These are phyloP conservation scores for Acidiella bohemica DNA, from an alignment of 495 filamentous ascomycete species.

Conservation along the genomic window DNA sequence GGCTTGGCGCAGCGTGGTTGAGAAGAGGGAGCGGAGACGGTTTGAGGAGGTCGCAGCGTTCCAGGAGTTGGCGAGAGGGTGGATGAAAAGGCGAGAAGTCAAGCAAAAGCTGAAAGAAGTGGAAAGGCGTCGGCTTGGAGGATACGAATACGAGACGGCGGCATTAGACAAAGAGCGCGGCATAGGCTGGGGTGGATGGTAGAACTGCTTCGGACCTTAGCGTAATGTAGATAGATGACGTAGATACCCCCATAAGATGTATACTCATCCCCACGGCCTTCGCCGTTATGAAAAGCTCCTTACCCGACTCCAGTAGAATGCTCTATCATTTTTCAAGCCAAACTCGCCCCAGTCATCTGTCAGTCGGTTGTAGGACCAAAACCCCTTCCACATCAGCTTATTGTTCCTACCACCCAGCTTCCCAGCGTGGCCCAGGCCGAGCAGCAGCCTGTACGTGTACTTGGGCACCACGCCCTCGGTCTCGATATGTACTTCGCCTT, in stretches of 20 bases:
- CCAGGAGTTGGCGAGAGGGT: constrained; percentile 30
- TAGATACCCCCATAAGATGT: no score
- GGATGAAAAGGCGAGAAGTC: constrained; percentile 21
- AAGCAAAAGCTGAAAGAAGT: no score
- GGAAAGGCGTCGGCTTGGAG: no score
- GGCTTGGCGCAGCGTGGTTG: constrained; percentile 28
- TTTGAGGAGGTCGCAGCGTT: constrained; percentile 23
- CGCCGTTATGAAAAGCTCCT: no score
- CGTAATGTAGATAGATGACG: no score
- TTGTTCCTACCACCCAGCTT: constrained; percentile 52
- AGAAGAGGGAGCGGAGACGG: constrained; percentile 19
- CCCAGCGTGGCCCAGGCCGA: constrained; percentile 50
- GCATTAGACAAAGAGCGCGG: no score
- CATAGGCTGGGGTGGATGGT: no score
- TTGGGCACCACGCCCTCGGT: constrained; percentile 66
- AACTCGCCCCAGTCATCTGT: constrained; percentile 90
- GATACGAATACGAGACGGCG: no score
- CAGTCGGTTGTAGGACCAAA: constrained; percentile 78
- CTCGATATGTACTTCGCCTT: constrained; percentile 66
- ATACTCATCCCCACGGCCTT: no score
- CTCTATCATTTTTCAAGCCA: constrained; percentile 63
- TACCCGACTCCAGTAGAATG: constrained; percentile 81
- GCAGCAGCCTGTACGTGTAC: constrained; percentile 69
- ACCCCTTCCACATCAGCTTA: constrained; percentile 78
- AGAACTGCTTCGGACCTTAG: no score